Percentiles rank a stretch among this genome's conserved stretches.
These are phyloP conservation scores for Populus hybrid DNA, from an alignment of 441 rosid genomes.

Conservation along the genomic window DNA sequence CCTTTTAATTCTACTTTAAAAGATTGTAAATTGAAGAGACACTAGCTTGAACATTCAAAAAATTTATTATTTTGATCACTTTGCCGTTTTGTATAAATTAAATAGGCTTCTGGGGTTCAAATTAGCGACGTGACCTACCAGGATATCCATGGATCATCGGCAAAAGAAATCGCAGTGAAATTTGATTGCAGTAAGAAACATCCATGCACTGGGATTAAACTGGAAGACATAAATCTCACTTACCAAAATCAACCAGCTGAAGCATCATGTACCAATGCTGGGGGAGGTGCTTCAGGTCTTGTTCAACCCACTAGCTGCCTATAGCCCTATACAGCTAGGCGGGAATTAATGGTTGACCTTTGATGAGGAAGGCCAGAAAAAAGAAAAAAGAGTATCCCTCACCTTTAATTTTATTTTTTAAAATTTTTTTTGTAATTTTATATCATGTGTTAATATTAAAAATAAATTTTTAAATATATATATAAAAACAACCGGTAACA, in stretches of 20 bases:
- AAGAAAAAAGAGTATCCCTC: not conserved
- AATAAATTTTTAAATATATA: too few relatives aligned
- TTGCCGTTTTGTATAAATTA: not conserved
- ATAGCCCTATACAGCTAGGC: not conserved
- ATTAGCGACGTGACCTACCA: constrained; percentile 49
- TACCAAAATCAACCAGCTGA: constrained; percentile 35
- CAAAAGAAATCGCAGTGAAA: constrained; percentile 42
- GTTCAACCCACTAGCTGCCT: constrained; percentile 48
- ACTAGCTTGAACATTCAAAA: too few relatives aligned
- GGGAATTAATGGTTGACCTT: not conserved
- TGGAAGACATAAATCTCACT: constrained; percentile 48
- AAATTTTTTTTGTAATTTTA: too few relatives aligned
- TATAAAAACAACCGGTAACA: too few relatives aligned
- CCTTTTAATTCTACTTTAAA: too few relatives aligned
- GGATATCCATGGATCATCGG: constrained; percentile 50
- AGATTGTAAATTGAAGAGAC: too few relatives aligned
- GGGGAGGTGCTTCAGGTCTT: constrained; percentile 43
- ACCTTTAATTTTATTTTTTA: too few relatives aligned
- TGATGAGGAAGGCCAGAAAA: not conserved
- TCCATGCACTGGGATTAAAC: constrained; percentile 42
- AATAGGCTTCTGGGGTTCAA: constrained; percentile 54
- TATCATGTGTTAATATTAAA: too few relatives aligned
- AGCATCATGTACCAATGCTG: constrained; percentile 53
- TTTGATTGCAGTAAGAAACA: constrained; percentile 44
- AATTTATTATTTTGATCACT: not conserved